Evolutionary conservation across 208 protist genomes (phyloP).

Genomic region (Phytomonas sp.): DNA sequence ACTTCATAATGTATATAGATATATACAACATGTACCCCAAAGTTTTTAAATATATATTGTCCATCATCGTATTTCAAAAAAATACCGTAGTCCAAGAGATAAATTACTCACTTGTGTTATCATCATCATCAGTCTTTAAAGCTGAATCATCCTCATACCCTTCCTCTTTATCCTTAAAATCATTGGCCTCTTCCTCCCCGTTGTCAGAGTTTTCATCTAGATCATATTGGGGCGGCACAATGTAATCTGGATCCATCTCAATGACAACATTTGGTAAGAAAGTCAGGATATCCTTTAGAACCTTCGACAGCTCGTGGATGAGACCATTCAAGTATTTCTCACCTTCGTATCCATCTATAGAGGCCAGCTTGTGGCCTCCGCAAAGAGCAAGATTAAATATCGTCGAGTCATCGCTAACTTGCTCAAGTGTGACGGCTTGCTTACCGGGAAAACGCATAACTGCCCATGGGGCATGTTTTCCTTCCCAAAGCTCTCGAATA

Average conservation of each 20-base stretch:
- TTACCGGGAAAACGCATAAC: conserved; percentile 59
- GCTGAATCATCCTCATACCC: conserved; percentile 22
- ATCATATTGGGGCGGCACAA: conserved; percentile 64
- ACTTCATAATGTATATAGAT: not conserved
- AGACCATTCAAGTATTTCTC: conserved; percentile 41
- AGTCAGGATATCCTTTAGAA: conserved; percentile 51
- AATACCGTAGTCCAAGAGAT: not conserved
- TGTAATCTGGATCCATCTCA: conserved; percentile 65
- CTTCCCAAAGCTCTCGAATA: conserved; percentile 70
- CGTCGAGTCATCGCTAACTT: conserved; percentile 41
- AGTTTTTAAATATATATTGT: not conserved
- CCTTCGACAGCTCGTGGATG: conserved; percentile 29
- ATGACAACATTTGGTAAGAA: conserved; percentile 80
- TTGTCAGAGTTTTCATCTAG: conserved; percentile 25
- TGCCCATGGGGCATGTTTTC: conserved; percentile 73
- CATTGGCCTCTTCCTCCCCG: conserved; percentile 26
- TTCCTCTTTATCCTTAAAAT: conserved; percentile 24
- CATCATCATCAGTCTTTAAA: conserved; percentile 13
- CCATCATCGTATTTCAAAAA: not conserved
- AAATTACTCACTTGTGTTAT: not conserved
- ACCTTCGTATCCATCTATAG: conserved; percentile 19
- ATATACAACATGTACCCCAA: not conserved
- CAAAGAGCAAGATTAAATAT: conserved; percentile 51
- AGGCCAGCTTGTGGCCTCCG: conserved; percentile 33
- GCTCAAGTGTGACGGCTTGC: conserved; percentile 31